A percentile compares a stretch with the other conserved stretches of the same genome.
Evolutionary conservation across 2,329 filamentous ascomycete species (phyloP).

Genomic region (Westerdykella ornata): DNA sequence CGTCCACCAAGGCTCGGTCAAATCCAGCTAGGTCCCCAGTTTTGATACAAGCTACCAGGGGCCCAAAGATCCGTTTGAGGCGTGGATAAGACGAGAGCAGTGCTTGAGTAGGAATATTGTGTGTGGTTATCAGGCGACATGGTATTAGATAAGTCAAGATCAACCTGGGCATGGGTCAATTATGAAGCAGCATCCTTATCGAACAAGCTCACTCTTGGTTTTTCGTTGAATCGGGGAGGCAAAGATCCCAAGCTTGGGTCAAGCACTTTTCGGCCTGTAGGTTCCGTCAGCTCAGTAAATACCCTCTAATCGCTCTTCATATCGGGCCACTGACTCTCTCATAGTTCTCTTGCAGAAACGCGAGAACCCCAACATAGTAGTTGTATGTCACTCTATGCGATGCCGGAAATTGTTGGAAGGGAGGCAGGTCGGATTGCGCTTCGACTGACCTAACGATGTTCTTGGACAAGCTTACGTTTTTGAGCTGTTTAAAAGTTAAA

Average conservation of each 20-base stretch:
- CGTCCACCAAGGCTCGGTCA: slow-evolving; percentile 69
- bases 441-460: slow-evolving; percentile 80
- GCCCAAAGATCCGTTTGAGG: slow-evolving; percentile 70
- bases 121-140: slow-evolving; percentile 79
- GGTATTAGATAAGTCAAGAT: slow-evolving; percentile 95
- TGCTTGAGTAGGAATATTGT: slow-evolving; percentile 67
- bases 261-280: slow-evolving; percentile 47
- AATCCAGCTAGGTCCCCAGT: slow-evolving; percentile 77
- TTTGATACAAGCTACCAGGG: slow-evolving; percentile 72
- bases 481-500: slow-evolving; percentile 48
- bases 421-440: slow-evolving; percentile 73
- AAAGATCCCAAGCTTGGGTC: slow-evolving; percentile 73
- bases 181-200: slow-evolving; percentile 4
- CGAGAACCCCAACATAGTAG: slow-evolving; percentile 91
- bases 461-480: slow-evolving; percentile 80
- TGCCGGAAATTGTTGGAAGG: slow-evolving; percentile 71
- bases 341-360: slow-evolving; percentile 93
- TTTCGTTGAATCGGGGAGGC: slow-evolving; percentile 61
- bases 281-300: slow-evolving; percentile 15
- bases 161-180: slow-evolving; percentile 49
- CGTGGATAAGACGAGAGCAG: slow-evolving; percentile 70
- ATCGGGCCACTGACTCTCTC: slow-evolving; percentile 51
- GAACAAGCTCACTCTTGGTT: slow-evolving; percentile 75
- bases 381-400: slow-evolving; percentile 92
- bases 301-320: too few species aligned